These are phyloP conservation scores for Fonsecaea pedrosoi DNA, from an alignment of 2,329 filamentous ascomycete genomes.

Conservation along the genomic window DNA sequence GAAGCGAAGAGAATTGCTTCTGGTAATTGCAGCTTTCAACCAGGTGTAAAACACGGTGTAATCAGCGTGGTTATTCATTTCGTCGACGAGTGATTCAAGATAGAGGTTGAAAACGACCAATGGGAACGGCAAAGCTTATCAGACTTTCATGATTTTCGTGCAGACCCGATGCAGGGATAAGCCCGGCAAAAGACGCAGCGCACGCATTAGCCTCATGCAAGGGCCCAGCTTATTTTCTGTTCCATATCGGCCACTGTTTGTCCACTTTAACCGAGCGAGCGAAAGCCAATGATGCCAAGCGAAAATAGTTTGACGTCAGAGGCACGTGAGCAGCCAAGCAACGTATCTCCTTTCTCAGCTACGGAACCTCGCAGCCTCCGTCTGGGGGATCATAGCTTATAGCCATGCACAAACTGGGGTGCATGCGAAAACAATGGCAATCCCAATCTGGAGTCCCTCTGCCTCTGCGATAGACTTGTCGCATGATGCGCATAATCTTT, in stretches of 20 bases:
- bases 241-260: too few relatives aligned
- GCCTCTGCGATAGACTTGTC: too few relatives aligned
- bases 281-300: neutral
- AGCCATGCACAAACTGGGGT: too few relatives aligned
- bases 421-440: too few relatives aligned
- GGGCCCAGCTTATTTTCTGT: neutral
- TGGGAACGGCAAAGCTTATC: conserved; percentile 27
- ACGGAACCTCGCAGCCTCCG: too few relatives aligned
- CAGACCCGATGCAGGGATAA: neutral
- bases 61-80: conserved; percentile 27
- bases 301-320: neutral
- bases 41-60: neutral
- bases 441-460: too few relatives aligned
- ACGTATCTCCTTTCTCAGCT: too few relatives aligned
- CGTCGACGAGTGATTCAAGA: conserved; percentile 23
- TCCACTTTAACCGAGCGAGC: neutral
- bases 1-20: conserved; percentile 22
- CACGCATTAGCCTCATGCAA: neutral
- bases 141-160: conserved; percentile 1
- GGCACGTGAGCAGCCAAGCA: conserved; percentile 2
- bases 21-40: conserved; percentile 5
- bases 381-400: too few relatives aligned
- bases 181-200: neutral
- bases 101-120: conserved; percentile 24
- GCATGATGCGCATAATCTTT: too few relatives aligned